Conservation (phyloP, 176 grass and related monocot genomes). For the Chrysopogon serrulatus region DNA sequence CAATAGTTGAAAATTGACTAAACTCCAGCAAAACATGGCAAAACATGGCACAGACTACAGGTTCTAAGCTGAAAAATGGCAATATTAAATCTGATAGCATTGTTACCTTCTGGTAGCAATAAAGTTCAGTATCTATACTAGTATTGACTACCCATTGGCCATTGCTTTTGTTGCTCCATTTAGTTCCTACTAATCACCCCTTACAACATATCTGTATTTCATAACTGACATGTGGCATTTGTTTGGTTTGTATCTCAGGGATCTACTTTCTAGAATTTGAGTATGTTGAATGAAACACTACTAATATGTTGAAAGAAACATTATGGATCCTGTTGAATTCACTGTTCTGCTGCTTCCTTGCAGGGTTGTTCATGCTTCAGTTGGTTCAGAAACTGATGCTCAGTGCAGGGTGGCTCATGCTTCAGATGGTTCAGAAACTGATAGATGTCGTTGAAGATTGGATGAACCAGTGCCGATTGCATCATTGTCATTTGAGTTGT, state of each 20-base stretch:
- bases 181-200: not conserved
- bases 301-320: not conserved
- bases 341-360: slow-evolving; percentile 3
- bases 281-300: not conserved
- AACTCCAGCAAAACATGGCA: not conserved
- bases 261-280: not conserved
- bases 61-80: not conserved
- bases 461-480: slow-evolving; percentile 6
- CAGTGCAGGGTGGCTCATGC: slow-evolving; percentile 51
- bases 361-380: slow-evolving; percentile 60
- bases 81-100: not conserved
- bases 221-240: not conserved
- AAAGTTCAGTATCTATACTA: not conserved
- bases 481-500: slow-evolving; percentile 19
- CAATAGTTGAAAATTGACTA: not conserved
- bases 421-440: slow-evolving; percentile 50
- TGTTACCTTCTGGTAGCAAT: not conserved
- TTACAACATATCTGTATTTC: not conserved
- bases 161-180: not conserved
- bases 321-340: not conserved
- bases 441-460: not conserved
- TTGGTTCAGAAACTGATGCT: slow-evolving; percentile 49
- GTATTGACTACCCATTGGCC: not conserved
- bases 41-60: not conserved
- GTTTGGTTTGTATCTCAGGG: not conserved